These are phyloP conservation scores for Trichaptum fuscoviolaceum DNA, from an alignment of 768 basidiomycete species.

Conservation along the genomic window DNA sequence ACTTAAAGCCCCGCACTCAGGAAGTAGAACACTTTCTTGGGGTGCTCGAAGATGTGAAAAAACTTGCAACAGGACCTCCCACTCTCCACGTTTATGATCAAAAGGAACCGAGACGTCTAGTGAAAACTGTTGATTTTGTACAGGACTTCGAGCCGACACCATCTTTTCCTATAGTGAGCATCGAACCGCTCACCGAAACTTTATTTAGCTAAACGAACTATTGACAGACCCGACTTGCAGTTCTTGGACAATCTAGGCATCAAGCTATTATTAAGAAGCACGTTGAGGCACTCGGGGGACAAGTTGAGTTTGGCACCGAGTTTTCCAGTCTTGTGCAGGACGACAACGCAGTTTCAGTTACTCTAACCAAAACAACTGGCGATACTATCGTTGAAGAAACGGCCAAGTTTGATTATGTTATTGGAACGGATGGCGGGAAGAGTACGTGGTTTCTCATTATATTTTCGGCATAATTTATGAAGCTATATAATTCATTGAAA, in stretches of 20 bases:
- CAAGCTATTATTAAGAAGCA: conserved; percentile 26
- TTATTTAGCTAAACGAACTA: neutral
- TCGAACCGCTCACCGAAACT: neutral
- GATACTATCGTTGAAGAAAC: conserved; percentile 23
- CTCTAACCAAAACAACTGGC: conserved; percentile 20
- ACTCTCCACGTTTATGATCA: neutral
- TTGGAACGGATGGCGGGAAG: conserved; percentile 39
- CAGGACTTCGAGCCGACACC: neutral
- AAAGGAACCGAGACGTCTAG: neutral
- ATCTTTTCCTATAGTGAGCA: neutral
- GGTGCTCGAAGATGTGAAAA: neutral
- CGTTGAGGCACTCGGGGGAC: conserved; percentile 21
- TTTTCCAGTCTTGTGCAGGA: conserved; percentile 37
- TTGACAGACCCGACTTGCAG: neutral
- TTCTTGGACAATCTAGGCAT: neutral
- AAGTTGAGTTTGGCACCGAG: conserved; percentile 42
- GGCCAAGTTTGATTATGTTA: conserved; percentile 27
- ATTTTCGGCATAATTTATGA: neutral
- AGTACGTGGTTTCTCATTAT: conserved; percentile 13
- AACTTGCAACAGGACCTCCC: neutral
- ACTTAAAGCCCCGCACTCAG: neutral
- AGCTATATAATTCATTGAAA: conserved; percentile 2
- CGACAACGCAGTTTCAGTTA: conserved; percentile 15
- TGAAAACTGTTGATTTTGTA: neutral
- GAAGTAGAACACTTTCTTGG: conserved; percentile 1